These are phyloP conservation scores for Fusarium armeniacum DNA, from an alignment of 2,329 filamentous ascomycete species.

Conservation along the genomic window DNA sequence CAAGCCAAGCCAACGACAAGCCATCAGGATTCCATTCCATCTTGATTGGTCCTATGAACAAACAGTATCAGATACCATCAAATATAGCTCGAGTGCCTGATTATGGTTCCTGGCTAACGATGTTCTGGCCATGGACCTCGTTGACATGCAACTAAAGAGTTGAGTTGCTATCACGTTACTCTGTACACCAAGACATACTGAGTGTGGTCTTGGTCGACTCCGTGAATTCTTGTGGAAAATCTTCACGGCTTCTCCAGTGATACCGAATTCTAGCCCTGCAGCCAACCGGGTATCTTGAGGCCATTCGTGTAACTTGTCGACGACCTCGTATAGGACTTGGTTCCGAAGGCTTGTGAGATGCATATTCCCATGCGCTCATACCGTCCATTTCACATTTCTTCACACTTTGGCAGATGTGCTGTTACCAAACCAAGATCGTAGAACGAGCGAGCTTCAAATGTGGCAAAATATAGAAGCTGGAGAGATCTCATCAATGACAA, in stretches of 20 bases:
- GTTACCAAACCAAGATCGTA: neutral
- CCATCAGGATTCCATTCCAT: neutral
- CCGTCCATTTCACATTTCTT: neutral
- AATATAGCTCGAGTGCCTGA: neutral
- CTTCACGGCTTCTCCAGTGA: neutral
- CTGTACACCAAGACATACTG: neutral
- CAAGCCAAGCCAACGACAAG: constrained; percentile 2
- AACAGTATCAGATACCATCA: neutral
- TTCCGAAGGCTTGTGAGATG: constrained; percentile 12
- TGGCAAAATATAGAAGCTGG: neutral
- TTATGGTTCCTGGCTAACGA: neutral
- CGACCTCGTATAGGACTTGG: constrained; percentile 25
- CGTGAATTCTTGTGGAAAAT: neutral
- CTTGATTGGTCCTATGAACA: neutral
- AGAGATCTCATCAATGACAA: neutral
- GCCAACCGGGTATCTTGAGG: constrained; percentile 16
- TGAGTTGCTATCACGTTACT: neutral
- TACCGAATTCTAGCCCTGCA: constrained; percentile 19
- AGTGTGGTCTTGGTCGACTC: constrained; percentile 3
- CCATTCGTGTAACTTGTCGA: constrained; percentile 12
- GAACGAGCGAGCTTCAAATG: neutral
- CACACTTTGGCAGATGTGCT: neutral
- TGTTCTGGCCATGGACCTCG: neutral
- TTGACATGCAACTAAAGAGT: neutral
- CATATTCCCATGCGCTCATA: neutral